phyloP scores from a whole-genome alignment of 2,329 filamentous ascomycete genomes.

The Trichocomaceae sp. region DNA sequence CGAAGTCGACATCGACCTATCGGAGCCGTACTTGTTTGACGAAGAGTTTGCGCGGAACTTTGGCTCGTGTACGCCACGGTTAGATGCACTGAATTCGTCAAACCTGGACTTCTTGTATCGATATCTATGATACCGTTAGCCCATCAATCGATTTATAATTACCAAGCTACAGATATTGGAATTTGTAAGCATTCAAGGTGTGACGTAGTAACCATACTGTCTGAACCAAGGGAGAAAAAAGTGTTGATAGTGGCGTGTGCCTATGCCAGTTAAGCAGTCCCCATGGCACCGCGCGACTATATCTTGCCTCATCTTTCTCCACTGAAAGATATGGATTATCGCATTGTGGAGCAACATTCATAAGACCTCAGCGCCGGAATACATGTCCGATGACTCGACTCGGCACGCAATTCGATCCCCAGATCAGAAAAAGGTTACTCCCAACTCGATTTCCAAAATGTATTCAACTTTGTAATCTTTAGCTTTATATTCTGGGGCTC shows the following conservation, averaged over 20 bases:
- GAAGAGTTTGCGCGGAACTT: constrained; percentile 26
- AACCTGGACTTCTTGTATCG: constrained; percentile 29
- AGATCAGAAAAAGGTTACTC: not conserved
- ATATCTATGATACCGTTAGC: constrained; percentile 18
- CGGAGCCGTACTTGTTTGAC: constrained; percentile 25
- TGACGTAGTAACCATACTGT: not conserved
- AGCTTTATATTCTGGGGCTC: not conserved
- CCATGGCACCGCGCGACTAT: not conserved
- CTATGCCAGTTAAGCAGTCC: not conserved
- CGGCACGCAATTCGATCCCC: not conserved
- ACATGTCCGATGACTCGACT: not conserved
- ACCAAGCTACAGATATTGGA: not conserved
- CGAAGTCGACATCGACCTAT: constrained; percentile 21
- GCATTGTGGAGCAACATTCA: not conserved
- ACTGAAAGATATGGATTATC: not conserved
- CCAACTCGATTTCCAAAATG: not conserved
- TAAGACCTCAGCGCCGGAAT: not conserved
- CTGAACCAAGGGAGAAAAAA: not conserved
- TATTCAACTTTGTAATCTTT: not conserved
- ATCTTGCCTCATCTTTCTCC: not conserved
- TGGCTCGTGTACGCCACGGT: constrained; percentile 23
- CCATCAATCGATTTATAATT: not conserved
- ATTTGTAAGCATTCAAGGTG: not conserved
- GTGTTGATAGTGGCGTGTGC: not conserved
- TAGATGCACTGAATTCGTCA: constrained; percentile 25